Evolutionary conservation across 140 eudicot species (phyloP).

Genomic region (Stevia rebaudiana): DNA sequence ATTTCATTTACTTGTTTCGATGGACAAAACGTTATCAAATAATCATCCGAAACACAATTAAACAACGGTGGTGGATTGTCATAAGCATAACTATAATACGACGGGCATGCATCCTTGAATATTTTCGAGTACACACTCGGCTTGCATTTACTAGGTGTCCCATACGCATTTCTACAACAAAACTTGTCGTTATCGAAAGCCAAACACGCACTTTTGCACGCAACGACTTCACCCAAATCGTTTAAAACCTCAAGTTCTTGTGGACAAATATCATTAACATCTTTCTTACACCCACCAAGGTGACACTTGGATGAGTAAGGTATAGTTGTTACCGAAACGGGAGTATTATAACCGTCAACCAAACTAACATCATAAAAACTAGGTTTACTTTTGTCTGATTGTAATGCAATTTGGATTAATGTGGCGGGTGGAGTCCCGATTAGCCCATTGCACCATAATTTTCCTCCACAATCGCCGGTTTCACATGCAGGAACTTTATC

Average conservation of each 20-base stretch:
- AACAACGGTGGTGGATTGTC: constrained; percentile 62
- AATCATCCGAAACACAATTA: constrained; percentile 55
- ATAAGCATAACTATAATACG: constrained; percentile 63
- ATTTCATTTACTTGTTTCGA: constrained; percentile 32
- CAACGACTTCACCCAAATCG: constrained; percentile 54
- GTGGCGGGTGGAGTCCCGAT: constrained; percentile 84
- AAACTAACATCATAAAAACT: constrained; percentile 76
- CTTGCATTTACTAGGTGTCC: constrained; percentile 61
- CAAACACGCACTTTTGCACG: constrained; percentile 86
- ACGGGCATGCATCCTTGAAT: constrained; percentile 82
- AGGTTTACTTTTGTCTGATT: constrained; percentile 49
- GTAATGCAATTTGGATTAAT: constrained; percentile 62
- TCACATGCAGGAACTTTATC: constrained; percentile 50
- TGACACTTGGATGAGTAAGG: constrained; percentile 35
- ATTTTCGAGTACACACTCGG: constrained; percentile 60
- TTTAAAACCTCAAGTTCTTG: constrained; percentile 57
- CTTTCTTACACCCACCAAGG: constrained; percentile 51
- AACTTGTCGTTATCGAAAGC: constrained; percentile 65
- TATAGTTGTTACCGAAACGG: constrained; percentile 46
- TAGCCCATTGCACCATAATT: constrained; percentile 58
- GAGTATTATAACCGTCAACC: constrained; percentile 83
- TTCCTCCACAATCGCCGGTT: constrained; percentile 84
- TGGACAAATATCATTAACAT: constrained; percentile 58
- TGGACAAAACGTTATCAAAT: constrained; percentile 72
- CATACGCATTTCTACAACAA: constrained; percentile 75